These are phyloP conservation scores for Leptographium wingfieldii DNA, from an alignment of 2,329 filamentous ascomycete genomes.

Conservation along the genomic window DNA sequence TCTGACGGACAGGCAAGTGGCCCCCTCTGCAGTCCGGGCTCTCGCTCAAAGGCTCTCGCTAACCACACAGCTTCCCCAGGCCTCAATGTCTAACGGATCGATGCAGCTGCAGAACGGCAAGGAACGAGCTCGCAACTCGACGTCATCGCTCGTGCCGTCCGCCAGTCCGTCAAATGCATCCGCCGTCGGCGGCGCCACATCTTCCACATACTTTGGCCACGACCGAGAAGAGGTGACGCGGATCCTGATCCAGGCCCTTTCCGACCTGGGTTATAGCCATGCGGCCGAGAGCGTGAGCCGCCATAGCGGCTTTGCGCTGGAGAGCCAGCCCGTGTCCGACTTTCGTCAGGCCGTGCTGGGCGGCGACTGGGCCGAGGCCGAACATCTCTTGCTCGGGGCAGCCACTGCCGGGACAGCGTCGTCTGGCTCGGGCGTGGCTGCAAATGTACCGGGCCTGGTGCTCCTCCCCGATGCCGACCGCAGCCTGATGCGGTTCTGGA, in stretches of 20 bases:
- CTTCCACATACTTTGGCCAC: constrained; percentile 60
- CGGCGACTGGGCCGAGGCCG: constrained; percentile 77
- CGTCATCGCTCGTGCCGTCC: not conserved
- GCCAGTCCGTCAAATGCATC: not conserved
- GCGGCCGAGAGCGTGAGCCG: constrained; percentile 63
- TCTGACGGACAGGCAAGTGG: constrained; percentile 3
- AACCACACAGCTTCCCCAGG: constrained; percentile 1
- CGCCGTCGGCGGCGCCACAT: not conserved
- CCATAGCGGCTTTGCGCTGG: constrained; percentile 79
- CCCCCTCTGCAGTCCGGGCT: not conserved
- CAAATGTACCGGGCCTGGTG: constrained; percentile 42
- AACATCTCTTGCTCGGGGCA: constrained; percentile 57
- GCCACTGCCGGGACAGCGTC: constrained; percentile 5
- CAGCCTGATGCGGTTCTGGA: constrained; percentile 71
- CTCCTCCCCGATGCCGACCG: constrained; percentile 64
- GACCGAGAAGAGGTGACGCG: constrained; percentile 86
- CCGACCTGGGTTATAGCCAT: constrained; percentile 72
- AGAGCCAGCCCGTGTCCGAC: constrained; percentile 73
- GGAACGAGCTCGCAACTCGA: constrained; percentile 1
- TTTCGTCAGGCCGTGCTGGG: constrained; percentile 70
- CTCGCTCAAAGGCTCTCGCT: not conserved
- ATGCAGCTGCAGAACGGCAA: constrained; percentile 22
- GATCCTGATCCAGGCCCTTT: constrained; percentile 80
- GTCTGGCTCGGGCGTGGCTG: constrained; percentile 5
- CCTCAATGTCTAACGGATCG: constrained; percentile 40